These are phyloP conservation scores for Limnomonas spitsbergensis DNA, from an alignment of 139 green algal genomes.

Conservation along the genomic window DNA sequence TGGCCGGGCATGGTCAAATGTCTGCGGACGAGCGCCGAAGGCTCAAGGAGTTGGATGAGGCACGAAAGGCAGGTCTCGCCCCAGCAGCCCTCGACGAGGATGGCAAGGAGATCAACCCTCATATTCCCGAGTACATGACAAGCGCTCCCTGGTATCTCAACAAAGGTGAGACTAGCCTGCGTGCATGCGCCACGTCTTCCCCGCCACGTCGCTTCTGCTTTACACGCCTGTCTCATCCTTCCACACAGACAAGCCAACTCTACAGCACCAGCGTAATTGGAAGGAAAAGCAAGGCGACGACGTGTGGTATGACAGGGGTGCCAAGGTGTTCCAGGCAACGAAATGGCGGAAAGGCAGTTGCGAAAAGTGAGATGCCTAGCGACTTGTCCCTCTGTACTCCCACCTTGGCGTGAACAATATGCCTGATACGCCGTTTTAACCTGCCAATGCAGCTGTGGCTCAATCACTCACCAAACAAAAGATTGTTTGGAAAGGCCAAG, in stretches of 20 bases:
- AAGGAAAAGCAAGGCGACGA: slow-evolving; percentile 53
- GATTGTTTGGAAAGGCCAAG: slow-evolving; percentile 94
- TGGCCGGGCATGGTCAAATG: too few species aligned
- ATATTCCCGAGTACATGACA: slow-evolving; percentile 98
- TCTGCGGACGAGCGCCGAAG: too few species aligned
- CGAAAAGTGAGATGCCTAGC: slow-evolving; percentile 77
- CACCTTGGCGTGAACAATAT: not conserved
- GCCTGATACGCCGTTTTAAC: not conserved
- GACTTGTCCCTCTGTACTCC: not conserved
- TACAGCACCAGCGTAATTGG: slow-evolving; percentile 99
- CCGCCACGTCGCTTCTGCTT: too few species aligned
- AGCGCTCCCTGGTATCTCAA: slow-evolving; percentile 96
- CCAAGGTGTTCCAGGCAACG: slow-evolving; percentile 88
- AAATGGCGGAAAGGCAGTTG: slow-evolving; percentile 96
- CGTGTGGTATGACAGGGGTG: slow-evolving; percentile 89
- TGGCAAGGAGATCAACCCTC: slow-evolving; percentile 98
- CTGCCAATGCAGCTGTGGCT: slow-evolving; percentile 83
- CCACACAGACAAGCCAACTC: slow-evolving; percentile 56
- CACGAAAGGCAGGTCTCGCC: slow-evolving; percentile 90
- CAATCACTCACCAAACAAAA: slow-evolving; percentile 92
- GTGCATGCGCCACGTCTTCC: too few species aligned
- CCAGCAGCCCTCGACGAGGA: slow-evolving; percentile 94
- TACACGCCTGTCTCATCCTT: too few species aligned
- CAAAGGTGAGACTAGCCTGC: too few species aligned
- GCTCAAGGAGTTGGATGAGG: slow-evolving; percentile 78